Evolutionary conservation across 306 rosid species (phyloP).

Genomic region (Pyrus pyrifolia): DNA sequence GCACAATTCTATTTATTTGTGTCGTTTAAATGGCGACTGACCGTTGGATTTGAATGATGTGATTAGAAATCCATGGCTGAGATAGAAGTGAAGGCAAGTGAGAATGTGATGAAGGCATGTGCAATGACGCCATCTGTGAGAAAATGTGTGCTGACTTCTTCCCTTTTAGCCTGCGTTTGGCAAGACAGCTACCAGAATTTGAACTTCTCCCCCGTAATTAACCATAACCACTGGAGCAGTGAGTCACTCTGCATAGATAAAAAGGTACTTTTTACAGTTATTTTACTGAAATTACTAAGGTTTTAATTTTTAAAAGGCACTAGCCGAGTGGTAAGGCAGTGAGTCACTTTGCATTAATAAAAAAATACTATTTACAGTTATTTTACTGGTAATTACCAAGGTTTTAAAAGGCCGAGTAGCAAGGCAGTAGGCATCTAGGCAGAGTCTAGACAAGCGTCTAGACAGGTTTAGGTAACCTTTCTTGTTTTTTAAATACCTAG

Average conservation of each 20-base stretch:
- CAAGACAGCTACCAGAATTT: conserved; percentile 18
- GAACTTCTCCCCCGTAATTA: conserved; percentile 26
- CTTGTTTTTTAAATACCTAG: too few relatives aligned
- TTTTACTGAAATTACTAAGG: too few relatives aligned
- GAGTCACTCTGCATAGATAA: conserved; percentile 53
- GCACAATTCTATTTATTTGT: too few relatives aligned
- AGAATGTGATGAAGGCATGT: conserved; percentile 86
- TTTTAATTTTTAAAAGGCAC: too few relatives aligned
- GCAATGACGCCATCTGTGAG: conserved; percentile 54
- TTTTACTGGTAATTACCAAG: too few relatives aligned
- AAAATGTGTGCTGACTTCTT: conserved; percentile 80
- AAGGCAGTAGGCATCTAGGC: too few relatives aligned
- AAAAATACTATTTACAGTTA: conserved; percentile 34
- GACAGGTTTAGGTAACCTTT: accelerated
- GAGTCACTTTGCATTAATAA: conserved; percentile 53
- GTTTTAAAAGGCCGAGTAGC: too few relatives aligned
- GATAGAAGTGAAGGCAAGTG: conserved; percentile 57
- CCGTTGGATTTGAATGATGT: background rate
- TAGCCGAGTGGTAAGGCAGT: background rate
- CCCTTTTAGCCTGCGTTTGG: conserved; percentile 80
- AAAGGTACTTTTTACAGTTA: conserved; percentile 36
- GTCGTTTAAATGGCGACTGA: too few relatives aligned
- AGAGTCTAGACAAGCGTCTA: accelerated
- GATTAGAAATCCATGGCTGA: conserved; percentile 79
- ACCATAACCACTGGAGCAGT: conserved; percentile 62